Percentiles rank a stretch among this genome's conserved stretches.
Evolutionary conservation across 176 grass and related monocot genomes (phyloP).

Genomic region (Zizania latifolia): DNA sequence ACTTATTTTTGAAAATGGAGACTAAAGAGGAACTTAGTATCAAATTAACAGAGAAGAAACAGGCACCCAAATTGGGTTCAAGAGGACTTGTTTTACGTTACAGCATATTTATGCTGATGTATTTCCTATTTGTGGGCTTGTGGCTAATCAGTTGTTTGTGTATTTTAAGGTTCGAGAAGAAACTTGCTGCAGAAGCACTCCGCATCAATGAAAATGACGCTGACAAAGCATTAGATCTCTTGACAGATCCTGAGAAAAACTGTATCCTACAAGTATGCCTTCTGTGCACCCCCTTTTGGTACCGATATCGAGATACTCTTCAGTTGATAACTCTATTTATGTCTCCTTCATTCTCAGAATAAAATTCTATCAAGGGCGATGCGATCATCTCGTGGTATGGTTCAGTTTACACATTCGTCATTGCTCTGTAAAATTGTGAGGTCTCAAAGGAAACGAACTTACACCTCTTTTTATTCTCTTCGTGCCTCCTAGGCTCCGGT

Average conservation of each 20-base stretch:
- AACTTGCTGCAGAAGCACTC: slow-evolving; percentile 80
- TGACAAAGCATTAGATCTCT: slow-evolving; percentile 74
- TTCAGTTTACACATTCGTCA: not conserved
- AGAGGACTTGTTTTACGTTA: too few relatives aligned
- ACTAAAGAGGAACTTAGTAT: too few relatives aligned
- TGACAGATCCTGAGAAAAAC: slow-evolving; percentile 91
- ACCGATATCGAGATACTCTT: slow-evolving; percentile 1
- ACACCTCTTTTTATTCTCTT: not conserved
- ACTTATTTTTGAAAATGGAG: too few relatives aligned
- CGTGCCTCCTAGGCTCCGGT: not conserved
- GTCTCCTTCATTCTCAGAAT: slow-evolving; percentile 24
- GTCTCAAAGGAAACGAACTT: not conserved
- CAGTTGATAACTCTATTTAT: slow-evolving; percentile 21
- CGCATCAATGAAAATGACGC: slow-evolving; percentile 81
- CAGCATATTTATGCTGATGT: too few relatives aligned
- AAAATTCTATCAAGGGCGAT: slow-evolving; percentile 57
- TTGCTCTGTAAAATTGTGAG: not conserved
- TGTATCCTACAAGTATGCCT: slow-evolving; percentile 67
- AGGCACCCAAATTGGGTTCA: too few relatives aligned
- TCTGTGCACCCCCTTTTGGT: not conserved
- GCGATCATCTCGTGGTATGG: slow-evolving; percentile 24
- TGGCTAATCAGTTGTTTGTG: slow-evolving; percentile 1
- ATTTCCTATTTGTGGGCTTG: not conserved
- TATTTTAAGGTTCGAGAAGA: slow-evolving; percentile 68
- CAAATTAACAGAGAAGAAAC: too few relatives aligned